Base-by-base conservation (phyloP, 352 stramenopile species). In the Globisporangium iwayamae region DNA sequence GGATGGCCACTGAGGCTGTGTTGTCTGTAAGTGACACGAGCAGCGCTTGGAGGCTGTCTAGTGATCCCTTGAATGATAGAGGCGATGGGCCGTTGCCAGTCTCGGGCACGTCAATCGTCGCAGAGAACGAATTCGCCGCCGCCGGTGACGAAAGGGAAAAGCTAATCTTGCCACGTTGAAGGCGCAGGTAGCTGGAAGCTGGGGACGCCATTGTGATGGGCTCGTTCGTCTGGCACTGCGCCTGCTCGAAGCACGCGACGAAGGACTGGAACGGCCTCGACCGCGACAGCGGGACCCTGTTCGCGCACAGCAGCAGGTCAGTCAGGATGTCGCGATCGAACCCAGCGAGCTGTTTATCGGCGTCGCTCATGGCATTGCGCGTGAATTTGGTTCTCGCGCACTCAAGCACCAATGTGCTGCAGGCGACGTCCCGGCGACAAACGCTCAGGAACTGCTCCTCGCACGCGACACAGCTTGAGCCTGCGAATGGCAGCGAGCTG, bases 201-300 rank as follows among this genome's bases (percentile, higher is more conserved):
- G 30, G 10, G 3, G 32, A 25, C 18, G 43, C 2, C 25, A 28
- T 28, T 18, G 9, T 6, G 1, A 10, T 47, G 11, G 10, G 2
- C 11, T 59, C 32, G 11, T 43, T 63, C n/a, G 50, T 43, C 41
- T 10, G 10, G n/a, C 63, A 68, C 32, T 68, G 63, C 9, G 25
- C 56, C 22, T 58, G 46, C 10, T 68, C 56, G 32, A 38, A 68
- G 20, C 63, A 68, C 6, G 2, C 18, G 14, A 68, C 11, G 25
- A 68, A 68, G 39, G 47, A 39, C 32, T 57, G 20, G n/a, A 67
- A 36, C 36, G 46, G 38, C 4, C 11, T 51, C 34, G 22, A 52
- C 10, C n/a, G 18, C 4, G 8, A 34, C 46, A 25, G 20, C 25
- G 18, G 18, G 14, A 48, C 8, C n/a, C 9, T 16, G 0, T 34